phyloP scores from a whole-genome alignment of 352 stramenopile genomes.

The Thraustochytrium striatum region DNA sequence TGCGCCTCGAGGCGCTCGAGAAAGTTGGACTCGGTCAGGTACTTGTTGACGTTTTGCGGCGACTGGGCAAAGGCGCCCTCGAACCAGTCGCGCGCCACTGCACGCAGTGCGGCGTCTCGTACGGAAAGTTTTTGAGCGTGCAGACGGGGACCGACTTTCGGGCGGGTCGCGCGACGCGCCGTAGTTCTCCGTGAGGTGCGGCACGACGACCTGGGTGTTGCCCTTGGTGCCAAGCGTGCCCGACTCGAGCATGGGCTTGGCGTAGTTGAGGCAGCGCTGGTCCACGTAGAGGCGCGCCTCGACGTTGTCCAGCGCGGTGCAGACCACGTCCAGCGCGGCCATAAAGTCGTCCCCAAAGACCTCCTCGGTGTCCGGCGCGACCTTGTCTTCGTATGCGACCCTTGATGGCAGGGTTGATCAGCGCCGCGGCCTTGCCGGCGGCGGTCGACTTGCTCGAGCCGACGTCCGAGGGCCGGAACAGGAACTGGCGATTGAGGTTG shows the following conservation, averaged over 20 bases:
- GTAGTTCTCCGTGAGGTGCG: constrained; percentile 89
- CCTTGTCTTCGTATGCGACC: constrained; percentile 73
- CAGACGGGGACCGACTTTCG: constrained; percentile 99
- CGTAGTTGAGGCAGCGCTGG: constrained; percentile 90
- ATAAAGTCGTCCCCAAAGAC: constrained; percentile 99
- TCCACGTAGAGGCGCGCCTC: constrained; percentile 97
- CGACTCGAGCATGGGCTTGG: constrained; percentile 95
- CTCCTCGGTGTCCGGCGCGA: constrained; percentile 87
- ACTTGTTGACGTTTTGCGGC: constrained; percentile 91
- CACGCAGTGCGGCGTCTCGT: constrained; percentile 97
- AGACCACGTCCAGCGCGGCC: constrained; percentile 85
- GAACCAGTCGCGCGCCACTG: constrained; percentile 97
- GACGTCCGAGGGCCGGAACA: constrained; percentile 96
- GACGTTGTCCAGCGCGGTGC: constrained; percentile 97
- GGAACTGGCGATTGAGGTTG: constrained; percentile 97
- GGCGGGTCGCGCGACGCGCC: constrained; percentile 87
- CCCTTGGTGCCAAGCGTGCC: constrained; percentile 98
- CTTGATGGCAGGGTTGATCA: constrained; percentile 82
- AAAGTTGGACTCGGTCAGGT: constrained; percentile 65
- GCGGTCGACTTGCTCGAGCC: constrained; percentile 89
- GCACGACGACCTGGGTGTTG: constrained; percentile 89
- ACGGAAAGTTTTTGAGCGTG: constrained; percentile 99
- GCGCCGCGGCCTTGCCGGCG: constrained; percentile 78
- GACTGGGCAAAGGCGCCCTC: constrained; percentile 96
- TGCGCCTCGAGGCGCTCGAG: constrained; percentile 75